Evolutionary conservation across 2,329 filamentous ascomycete genomes (phyloP).

Genomic region (Fusarium vanettenii): DNA sequence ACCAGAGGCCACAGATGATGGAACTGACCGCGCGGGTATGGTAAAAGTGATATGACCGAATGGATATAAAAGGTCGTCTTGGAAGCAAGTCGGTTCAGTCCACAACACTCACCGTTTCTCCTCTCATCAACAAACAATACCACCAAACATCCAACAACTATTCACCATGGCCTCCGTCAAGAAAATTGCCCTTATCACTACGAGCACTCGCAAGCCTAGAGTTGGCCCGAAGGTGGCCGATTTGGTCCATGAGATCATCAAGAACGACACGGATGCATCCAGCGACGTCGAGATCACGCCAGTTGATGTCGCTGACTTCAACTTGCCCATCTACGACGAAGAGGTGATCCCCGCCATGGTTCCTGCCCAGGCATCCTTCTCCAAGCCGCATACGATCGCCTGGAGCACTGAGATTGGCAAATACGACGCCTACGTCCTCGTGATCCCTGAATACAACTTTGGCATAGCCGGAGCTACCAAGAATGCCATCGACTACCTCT

Average conservation of each 20-base stretch:
- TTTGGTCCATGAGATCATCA: slow-evolving; percentile 15
- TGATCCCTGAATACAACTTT: slow-evolving; percentile 68
- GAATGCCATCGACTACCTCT: slow-evolving; percentile 72
- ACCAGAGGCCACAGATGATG: neutral
- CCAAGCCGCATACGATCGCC: slow-evolving; percentile 53
- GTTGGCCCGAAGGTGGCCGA: slow-evolving; percentile 12
- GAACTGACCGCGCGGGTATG: neutral
- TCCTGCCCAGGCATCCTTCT: slow-evolving; percentile 48
- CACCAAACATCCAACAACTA: neutral
- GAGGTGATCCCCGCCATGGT: slow-evolving; percentile 52
- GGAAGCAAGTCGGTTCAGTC: neutral
- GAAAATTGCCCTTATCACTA: slow-evolving; percentile 24
- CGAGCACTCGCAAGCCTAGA: slow-evolving; percentile 20
- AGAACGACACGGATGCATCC: neutral
- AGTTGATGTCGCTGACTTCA: slow-evolving; percentile 32
- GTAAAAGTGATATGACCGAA: neutral
- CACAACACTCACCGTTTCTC: neutral
- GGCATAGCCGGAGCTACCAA: slow-evolving; percentile 65
- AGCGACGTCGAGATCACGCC: slow-evolving; percentile 1
- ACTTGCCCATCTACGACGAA: slow-evolving; percentile 60
- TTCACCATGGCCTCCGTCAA: slow-evolving; percentile 1
- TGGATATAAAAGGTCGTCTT: neutral
- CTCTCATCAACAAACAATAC: neutral
- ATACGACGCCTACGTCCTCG: slow-evolving; percentile 61
- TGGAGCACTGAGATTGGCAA: slow-evolving; percentile 59